Evolutionary conservation across 805 yeast genomes (phyloP).

Genomic region (Myxozyma neotropica): DNA sequence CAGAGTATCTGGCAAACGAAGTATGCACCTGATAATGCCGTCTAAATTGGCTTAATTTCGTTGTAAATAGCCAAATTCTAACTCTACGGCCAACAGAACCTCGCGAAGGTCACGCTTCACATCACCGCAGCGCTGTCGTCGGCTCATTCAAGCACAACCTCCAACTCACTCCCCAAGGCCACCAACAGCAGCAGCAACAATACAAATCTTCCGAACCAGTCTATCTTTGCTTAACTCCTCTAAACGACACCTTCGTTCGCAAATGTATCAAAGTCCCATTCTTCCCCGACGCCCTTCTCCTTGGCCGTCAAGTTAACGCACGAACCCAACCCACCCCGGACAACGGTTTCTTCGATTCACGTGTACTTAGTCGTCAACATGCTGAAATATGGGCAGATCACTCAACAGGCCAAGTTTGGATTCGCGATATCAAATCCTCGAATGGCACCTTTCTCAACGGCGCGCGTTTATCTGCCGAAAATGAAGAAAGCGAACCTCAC

Average conservation of each 20-base stretch:
- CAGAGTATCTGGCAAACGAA: conserved; percentile 14
- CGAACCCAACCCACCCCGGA: conserved; percentile 58
- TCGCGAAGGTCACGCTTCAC: conserved; percentile 23
- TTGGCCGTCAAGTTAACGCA: conserved; percentile 80
- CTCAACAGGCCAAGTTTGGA: conserved; percentile 62
- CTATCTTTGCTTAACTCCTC: conserved; percentile 53
- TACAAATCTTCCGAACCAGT: conserved; percentile 18
- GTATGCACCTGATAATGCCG: conserved; percentile 4
- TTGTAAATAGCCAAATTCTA: too few species aligned
- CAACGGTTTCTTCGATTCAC: conserved; percentile 91
- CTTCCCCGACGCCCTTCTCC: conserved; percentile 76
- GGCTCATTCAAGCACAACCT: conserved; percentile 3
- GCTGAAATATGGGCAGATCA: conserved; percentile 84
- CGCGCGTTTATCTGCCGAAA: conserved; percentile 62
- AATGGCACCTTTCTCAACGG: conserved; percentile 94
- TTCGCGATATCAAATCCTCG: conserved; percentile 85
- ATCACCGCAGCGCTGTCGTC: conserved; percentile 9
- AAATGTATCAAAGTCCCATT: conserved; percentile 80
- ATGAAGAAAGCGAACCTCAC: conserved; percentile 53
- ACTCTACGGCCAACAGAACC: conserved; percentile 13
- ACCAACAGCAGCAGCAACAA: conserved; percentile 3
- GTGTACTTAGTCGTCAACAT: conserved; percentile 90
- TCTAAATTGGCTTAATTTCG: too few species aligned
- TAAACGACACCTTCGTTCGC: conserved; percentile 79
- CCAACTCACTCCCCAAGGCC: background rate